phyloP scores from a whole-genome alignment of 257 asterid species.

The Petrea volubilis region DNA sequence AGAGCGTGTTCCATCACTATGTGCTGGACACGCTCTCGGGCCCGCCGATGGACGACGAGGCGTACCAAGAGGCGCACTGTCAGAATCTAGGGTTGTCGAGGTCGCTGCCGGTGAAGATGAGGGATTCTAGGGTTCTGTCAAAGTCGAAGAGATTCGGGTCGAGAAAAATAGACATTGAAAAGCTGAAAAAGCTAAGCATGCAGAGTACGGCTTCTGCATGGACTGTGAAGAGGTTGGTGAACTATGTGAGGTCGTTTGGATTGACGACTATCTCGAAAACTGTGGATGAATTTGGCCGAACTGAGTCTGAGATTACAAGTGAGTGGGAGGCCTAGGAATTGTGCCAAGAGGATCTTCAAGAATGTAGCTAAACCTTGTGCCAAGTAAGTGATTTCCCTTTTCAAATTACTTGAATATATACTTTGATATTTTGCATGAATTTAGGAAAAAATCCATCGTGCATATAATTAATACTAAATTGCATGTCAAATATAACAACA shows the following conservation, averaged over 20 bases:
- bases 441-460: too few relatives aligned
- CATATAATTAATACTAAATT: too few relatives aligned
- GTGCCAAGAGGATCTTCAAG: constrained; percentile 58
- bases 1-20: constrained; percentile 56
- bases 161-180: constrained; percentile 60
- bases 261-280: constrained; percentile 51
- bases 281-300: constrained; percentile 43
- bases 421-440: too few relatives aligned
- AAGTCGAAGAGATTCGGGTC: constrained; percentile 32
- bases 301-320: constrained; percentile 47
- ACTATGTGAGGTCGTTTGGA: constrained; percentile 56
- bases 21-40: constrained; percentile 55
- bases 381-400: constrained; percentile 45
- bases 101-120: constrained; percentile 38
- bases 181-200: constrained; percentile 49
- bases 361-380: constrained; percentile 62
- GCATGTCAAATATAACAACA: too few relatives aligned
- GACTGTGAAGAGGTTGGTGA: constrained; percentile 55
- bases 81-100: constrained; percentile 23
- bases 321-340: constrained; percentile 53
- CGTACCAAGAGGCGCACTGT: constrained; percentile 24
- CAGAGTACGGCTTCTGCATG: constrained; percentile 52
- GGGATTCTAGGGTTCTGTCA: constrained; percentile 32
- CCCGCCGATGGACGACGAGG: constrained; percentile 47
- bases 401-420: too few relatives aligned